These are phyloP conservation scores for Vickermania ingenoplastis DNA, from an alignment of 208 protist species.

Conservation along the genomic window DNA sequence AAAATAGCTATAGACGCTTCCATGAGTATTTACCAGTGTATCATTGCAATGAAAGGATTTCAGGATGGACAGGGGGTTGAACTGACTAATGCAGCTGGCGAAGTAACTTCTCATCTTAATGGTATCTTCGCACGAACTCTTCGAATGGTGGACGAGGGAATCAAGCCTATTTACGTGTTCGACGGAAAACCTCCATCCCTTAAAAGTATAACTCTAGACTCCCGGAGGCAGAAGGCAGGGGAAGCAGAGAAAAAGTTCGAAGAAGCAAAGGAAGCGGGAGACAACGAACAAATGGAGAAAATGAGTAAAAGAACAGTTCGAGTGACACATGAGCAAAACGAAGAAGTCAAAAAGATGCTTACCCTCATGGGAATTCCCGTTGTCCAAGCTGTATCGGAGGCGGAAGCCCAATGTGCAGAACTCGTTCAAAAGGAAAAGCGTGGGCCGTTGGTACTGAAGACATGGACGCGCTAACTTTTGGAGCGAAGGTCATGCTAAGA, in stretches of 20 bases:
- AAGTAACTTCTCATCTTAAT: constrained; percentile 97
- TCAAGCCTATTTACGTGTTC: constrained; percentile 99
- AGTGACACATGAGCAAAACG: constrained; percentile 98
- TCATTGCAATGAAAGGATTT: constrained; percentile 93
- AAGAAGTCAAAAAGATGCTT: constrained; percentile 98
- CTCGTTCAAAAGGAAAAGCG: constrained; percentile 91
- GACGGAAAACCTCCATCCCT: constrained; percentile 98
- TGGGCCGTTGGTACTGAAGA: constrained; percentile 99
- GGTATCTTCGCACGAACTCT: constrained; percentile 98
- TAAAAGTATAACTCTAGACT: constrained; percentile 92
- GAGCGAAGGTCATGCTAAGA: constrained; percentile 91
- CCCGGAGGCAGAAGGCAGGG: constrained; percentile 84
- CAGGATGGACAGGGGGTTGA: constrained; percentile 81
- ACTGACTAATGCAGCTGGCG: constrained; percentile 94
- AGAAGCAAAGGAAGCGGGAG: constrained; percentile 77
- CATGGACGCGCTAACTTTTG: constrained; percentile 99
- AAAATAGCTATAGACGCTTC: constrained; percentile 99
- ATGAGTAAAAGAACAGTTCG: constrained; percentile 94
- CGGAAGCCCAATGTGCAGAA: constrained; percentile 98
- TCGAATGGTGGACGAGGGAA: constrained; percentile 96
- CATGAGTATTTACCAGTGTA: constrained; percentile 99
- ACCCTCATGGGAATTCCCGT: constrained; percentile 98
- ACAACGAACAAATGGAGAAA: constrained; percentile 90
- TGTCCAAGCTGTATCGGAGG: constrained; percentile 95
- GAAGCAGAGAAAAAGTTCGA: constrained; percentile 91